Base-by-base conservation (phyloP, 108 stramenopile species). In the Fragilaria crotonensis region DNA sequence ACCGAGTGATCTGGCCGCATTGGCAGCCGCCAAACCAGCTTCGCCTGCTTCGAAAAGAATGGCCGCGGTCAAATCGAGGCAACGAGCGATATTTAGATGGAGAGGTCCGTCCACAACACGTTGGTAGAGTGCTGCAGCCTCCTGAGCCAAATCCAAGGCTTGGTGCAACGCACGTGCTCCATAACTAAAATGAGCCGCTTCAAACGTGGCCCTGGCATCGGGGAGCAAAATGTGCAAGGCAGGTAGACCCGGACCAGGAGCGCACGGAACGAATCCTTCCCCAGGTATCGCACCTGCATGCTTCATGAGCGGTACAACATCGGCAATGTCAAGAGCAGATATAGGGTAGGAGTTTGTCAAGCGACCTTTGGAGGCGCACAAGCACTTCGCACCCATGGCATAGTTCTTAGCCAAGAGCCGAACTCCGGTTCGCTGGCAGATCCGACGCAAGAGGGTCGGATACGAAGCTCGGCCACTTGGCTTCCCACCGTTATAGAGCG, bases 291-390 rank as follows among this genome's bases (percentile, higher is more conserved):
- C 79, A 18, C 89, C 89, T 25, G 86, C 76, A 52, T 89, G 84
- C 73, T 97, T 98, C 46, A 96, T 86, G 55, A 95, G 59, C 7
- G 97, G 97, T 25, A 93, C 71, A 48, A 96, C 63, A 25, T 90
- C 92, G 23, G 87, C 60, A 28, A 98, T 69, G 60, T 97, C 95
- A 4, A 77, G 60, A 19, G 85, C 66, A 11, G 83, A 74, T 54
- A 96, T 80, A 23, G 94, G 91, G 64, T 88, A 90, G 0, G 87
- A 69, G 30, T 59, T 25, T 1, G 67, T 52, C 30, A 80, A 53
- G 5, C 70, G 64, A 18, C 86, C 75, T 33, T 54, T 64, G 22
- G 54, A 52, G 45, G 48, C 63, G 69, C 87, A 84, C 17, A 84
- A 54, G 59, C 86, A 88, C 30, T 83, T 86, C 45, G 56, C 63